Evolutionary conservation across 139 green algal species (phyloP), one percentile per base, ranked within the genome.

Genomic region (Chlorella sp.): DNA sequence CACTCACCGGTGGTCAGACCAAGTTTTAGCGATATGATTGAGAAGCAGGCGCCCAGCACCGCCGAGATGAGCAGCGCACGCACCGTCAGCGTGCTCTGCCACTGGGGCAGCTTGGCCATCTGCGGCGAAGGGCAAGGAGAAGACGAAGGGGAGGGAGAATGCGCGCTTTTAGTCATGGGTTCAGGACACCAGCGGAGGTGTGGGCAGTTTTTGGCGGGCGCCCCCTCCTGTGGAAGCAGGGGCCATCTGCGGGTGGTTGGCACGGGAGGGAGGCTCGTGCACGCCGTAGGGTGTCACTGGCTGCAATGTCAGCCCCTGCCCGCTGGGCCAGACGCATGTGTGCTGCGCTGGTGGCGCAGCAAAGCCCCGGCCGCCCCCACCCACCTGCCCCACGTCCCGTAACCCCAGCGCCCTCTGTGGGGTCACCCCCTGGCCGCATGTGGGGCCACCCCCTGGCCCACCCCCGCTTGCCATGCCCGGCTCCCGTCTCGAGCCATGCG

Each of bases 21-120:
- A 16, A 91, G 81, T 69, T 91, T 91, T 5, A 75, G 81, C 1
- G 78, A 48, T n/a, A 91, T 91, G n/a, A 88, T 75, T 21, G 69
- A 83, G 69, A 91, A 91, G 28, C 69, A 36, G 11, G 36, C 81
- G 42, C 88, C 88, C 26, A 91, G 57, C n/a, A 91, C 24, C 26
- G 53, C 66, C 34, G 30, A 66, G 30, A 87, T 64, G 12, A 87
- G 14, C 77, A 87, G 36, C 22, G 79, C 68, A 19, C 87, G 87
- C 32, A 86, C 66, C 36, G 84, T 88, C 32, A 88, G 26, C 68
- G 48, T 85, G 16, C 15, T 42, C 32, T 61, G 48, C 80, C 80
- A 85, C 0, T 15, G 30, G 0, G 80, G 80, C 48, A 85, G 80
- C 80, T 85, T 83, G 78, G 78, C 78, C 78, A 83, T 57, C 78